Evolutionary conservation across 2,329 filamentous ascomycete species (phyloP), one percentile per base, ranked within the genome.

Genomic region (Cercospora janseana): DNA sequence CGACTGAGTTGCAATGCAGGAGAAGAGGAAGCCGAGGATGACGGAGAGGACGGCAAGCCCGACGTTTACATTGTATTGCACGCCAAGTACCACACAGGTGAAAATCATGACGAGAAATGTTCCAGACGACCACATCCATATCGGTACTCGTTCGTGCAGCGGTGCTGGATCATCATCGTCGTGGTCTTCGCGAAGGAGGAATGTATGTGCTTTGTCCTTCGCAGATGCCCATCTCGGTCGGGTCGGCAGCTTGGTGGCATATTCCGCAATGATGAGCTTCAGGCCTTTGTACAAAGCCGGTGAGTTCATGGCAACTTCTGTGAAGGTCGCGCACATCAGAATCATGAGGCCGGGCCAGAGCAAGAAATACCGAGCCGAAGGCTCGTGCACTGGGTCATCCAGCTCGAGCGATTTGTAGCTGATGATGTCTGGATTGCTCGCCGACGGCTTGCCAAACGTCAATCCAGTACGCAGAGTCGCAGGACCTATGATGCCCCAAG

Each of bases 401-500:
- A 45, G 41, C 48, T 55, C 59, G 27, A 74, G 64, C 4, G 67
- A 69, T 27, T 57, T 63, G 54, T 69, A 74, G 24, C 49, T 66
- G 43, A 64, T 61, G 45, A 69, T 68, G 15, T 66, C 66, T 15
- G 68, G 34, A 66, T 58, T 5, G 66, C 62, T 16, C 62, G 50
- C 16, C 16, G 41, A 45, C 12, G 37, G 21, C 10, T 56, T 63
- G 63, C 77, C 61, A 71, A 73, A 70, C 58, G 76, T 67, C 64
- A 57, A 68, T 51, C 74, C 74, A 51, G 77, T 73, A 58, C 74
- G 69, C 2, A 81, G 75, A 6, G 81, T 73, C 9, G 72, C 59
- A 15, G 79, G 79, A 1, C 78, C 79, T 50, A 82, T 79, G 52
- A 82, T 68, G 34, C 67, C 74, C 76, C 76, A 81, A 31, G 78